Evolutionary conservation across 257 asterid species (phyloP), one percentile per base, ranked within the genome.

Genomic region (Orobanche coerulescens): DNA sequence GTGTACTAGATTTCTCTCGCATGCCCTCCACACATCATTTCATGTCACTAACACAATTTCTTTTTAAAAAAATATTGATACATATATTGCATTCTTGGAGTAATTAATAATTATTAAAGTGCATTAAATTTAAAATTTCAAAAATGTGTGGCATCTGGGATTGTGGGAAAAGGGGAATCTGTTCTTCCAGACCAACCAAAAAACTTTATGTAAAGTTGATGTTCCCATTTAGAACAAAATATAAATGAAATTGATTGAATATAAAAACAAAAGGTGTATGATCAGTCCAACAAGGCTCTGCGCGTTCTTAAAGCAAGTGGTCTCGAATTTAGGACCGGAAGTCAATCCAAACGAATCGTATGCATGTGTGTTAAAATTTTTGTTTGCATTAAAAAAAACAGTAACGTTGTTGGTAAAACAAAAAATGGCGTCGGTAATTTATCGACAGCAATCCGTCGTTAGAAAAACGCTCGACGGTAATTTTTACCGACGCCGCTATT

Each of bases 171-270:
- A 23, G 65, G 74, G 71, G 78, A 74, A 74, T 71, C 71, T 72
- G 22, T 58, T 63, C 60, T 69, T 71, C 62, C 44, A 60, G 64
- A 78, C 71, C 80, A 65, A 43, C 73, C 34, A 11, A 37, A n/a
- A 66, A 61, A 62, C 84, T 75, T 78, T 78, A 67, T 74, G 69
- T 30, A 78, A 74, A 78, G 76, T 30, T 25, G 46, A 69, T 68
- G 70, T 62, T 75, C 72, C 84, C 84, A 78, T 78, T 78, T 13
- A 28, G 12, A 57, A 65, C 53, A n/a, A 46, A 16, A 30, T 2
- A 59, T 63, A n/a, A 65, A 20, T n/a, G n/a, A 6, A 47, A 47
- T 20, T 49, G 5, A 53, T 7, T 42, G 15, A 53, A 2, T 4
- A 15, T 1, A 20, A 3, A 6, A 47, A 44, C 7, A 43, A 16